These are phyloP conservation scores for Trichoderma breve DNA, from an alignment of 2,329 filamentous ascomycete genomes.

Conservation along the genomic window DNA sequence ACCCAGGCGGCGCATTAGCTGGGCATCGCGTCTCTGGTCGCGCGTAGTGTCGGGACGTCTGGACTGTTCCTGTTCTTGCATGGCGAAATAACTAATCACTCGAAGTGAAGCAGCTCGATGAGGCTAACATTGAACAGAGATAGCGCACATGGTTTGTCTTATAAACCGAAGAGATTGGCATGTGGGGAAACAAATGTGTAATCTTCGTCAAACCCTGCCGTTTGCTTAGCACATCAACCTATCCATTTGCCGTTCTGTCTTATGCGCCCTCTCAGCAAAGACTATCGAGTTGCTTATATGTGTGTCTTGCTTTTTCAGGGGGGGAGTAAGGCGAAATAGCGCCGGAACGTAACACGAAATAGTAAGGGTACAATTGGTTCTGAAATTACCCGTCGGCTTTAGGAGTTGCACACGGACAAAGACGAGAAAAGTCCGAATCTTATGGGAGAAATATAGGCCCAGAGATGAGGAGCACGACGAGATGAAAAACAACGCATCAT, in stretches of 20 bases:
- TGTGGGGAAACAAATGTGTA: not conserved
- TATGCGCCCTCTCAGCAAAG: not conserved
- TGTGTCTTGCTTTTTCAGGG: not conserved
- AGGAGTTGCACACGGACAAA: not conserved
- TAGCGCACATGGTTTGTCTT: not conserved
- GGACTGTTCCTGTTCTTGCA: not conserved
- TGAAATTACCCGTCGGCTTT: slow-evolving; percentile 2
- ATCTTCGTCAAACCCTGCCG: not conserved
- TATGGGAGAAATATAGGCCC: not conserved
- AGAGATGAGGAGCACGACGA: not conserved
- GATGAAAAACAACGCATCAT: not conserved
- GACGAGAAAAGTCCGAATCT: not conserved
- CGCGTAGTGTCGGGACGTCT: slow-evolving; percentile 6
- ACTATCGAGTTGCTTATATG: not conserved
- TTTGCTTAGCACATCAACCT: not conserved
- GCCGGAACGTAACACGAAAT: not conserved
- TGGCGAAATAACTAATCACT: not conserved
- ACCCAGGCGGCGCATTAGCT: slow-evolving; percentile 12
- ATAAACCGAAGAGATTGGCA: not conserved
- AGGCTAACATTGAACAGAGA: not conserved
- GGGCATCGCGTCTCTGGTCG: slow-evolving; percentile 11
- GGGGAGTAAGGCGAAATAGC: not conserved
- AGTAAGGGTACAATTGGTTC: not conserved
- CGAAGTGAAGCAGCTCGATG: not conserved
- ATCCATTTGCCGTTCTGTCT: not conserved